Percentiles rank a stretch among this genome's conserved stretches.
Evolutionary conservation across 2,329 filamentous ascomycete genomes (phyloP).

Genomic region (Cladobotryum protrusum): DNA sequence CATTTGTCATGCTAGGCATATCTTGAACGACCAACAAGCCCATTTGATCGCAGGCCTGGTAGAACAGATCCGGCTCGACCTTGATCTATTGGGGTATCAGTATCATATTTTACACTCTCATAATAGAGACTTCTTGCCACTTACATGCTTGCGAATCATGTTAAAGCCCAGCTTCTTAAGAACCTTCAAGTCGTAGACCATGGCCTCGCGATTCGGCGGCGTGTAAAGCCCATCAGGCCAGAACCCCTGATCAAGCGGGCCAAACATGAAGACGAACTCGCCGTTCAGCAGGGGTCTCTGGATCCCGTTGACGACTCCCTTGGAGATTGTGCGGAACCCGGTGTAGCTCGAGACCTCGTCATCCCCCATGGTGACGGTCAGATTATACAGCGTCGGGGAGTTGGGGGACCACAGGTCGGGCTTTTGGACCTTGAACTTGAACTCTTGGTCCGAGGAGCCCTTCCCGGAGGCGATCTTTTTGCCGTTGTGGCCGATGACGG

Average conservation of each 20-base stretch:
- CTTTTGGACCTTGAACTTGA: slow-evolving; percentile 48
- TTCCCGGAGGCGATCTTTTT: slow-evolving; percentile 36
- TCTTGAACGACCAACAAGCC: slow-evolving; percentile 65
- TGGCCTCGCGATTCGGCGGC: slow-evolving; percentile 59
- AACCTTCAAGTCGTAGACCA: slow-evolving; percentile 58
- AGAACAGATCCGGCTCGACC: slow-evolving; percentile 60
- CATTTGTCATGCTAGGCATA: slow-evolving; percentile 55
- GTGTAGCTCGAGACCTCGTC: slow-evolving; percentile 60
- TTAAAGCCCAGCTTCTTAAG: slow-evolving; percentile 64
- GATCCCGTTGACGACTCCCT: slow-evolving; percentile 50
- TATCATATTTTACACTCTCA: neutral
- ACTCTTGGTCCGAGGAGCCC: slow-evolving; percentile 42
- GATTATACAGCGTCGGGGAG: slow-evolving; percentile 57
- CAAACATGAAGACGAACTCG: slow-evolving; percentile 62
- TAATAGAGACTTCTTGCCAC: slow-evolving; percentile 17
- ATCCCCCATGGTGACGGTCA: slow-evolving; percentile 45
- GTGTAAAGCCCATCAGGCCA: slow-evolving; percentile 66
- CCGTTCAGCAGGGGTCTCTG: slow-evolving; percentile 60
- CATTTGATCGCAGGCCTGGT: slow-evolving; percentile 59
- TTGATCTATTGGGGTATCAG: slow-evolving; percentile 47
- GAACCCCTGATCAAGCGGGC: slow-evolving; percentile 63
- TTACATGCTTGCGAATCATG: slow-evolving; percentile 63
- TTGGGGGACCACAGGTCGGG: slow-evolving; percentile 60
- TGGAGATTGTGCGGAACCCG: slow-evolving; percentile 59
- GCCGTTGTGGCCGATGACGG: slow-evolving; percentile 30